Base-by-base conservation (phyloP, 768 basidiomycete species). In the Boletus bicolor region DNA sequence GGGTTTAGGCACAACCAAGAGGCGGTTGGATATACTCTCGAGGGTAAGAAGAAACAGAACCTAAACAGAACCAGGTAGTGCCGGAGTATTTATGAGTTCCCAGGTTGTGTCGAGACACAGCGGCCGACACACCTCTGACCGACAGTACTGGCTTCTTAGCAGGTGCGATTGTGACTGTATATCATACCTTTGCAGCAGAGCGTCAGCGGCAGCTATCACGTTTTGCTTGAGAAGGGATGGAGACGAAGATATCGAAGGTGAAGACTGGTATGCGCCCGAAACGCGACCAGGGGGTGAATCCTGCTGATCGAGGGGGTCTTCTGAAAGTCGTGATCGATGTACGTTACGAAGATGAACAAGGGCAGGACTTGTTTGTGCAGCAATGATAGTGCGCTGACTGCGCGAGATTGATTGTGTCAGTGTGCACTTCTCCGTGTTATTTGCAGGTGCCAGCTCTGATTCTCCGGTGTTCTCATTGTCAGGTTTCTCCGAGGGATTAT, bases 11-110 rank as follows among this genome's bases (percentile, higher is more conserved):
- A 99, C 86, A 28, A 97, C 86, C 47, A 99, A 75, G 37, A 99
- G 79, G 48, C 91, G 82, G 66, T 96, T 96, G 61, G 87, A 93
- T 63, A 99, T 95, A 67, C 86, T 89, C 71, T 98, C 96, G 46
- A 99, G 80, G 17, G 85, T 81, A 46, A 94, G 81, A 50, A 98
- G 71, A 72, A 98, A 97, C 75, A 88, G 83, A 47, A 95, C 82
- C 87, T 95, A 64, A 32, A 26, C 4, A 24, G 4, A 44, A 37
- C 41, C 19, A 21, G 17, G 34, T 35, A 36, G 26, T 52, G 44
- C 24, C 28, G 7, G 47, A 21, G 19, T 11, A 19, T 32, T 30
- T 24, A 9, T 63, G 41, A 59, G 47, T n/a, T 44, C 17, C 24
- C 44, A 19, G 26, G 28, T 32, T 4, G 39, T 39, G 49, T 44